Evolutionary conservation across 805 yeast genomes (phyloP).

Genomic region (Kodamaea leandrae): DNA sequence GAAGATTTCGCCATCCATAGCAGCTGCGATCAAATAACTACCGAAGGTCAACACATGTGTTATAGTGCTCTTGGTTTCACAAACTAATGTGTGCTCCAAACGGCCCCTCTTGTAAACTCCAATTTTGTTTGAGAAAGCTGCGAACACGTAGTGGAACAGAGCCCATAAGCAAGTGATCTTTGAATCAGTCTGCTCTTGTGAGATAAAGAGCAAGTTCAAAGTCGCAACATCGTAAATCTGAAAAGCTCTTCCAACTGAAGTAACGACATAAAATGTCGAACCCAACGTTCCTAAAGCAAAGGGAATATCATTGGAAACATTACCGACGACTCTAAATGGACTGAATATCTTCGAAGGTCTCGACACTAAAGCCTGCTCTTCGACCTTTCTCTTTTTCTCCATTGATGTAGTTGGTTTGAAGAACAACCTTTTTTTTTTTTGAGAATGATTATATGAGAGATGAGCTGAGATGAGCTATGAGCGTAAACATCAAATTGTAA

Average conservation of each 20-base stretch:
- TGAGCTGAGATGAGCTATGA: constrained; percentile 9
- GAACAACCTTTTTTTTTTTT: constrained; percentile 7
- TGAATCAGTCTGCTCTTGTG: constrained; percentile 69
- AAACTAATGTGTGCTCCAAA: constrained; percentile 44
- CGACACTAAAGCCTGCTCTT: neutral
- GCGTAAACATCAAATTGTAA: neutral
- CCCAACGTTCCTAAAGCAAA: constrained; percentile 89
- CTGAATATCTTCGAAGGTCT: constrained; percentile 55
- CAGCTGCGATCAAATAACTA: constrained; percentile 62
- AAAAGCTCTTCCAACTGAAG: constrained; percentile 85
- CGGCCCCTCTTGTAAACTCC: constrained; percentile 84
- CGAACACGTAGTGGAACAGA: constrained; percentile 81
- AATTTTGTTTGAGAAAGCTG: constrained; percentile 65
- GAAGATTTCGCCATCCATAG: constrained; percentile 40
- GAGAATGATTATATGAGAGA: neutral
- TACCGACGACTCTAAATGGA: constrained; percentile 84
- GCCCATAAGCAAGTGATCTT: constrained; percentile 72
- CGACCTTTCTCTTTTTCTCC: constrained; percentile 34
- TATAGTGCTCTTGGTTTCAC: constrained; percentile 38
- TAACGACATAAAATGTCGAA: constrained; percentile 78
- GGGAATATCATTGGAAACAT: constrained; percentile 83
- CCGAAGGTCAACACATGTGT: constrained; percentile 67
- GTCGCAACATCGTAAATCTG: constrained; percentile 93
- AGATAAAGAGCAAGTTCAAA: constrained; percentile 79
- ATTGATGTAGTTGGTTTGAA: constrained; percentile 9